A percentile compares a stretch with the other conserved stretches of the same genome.
phyloP scores from a whole-genome alignment of 2,329 filamentous ascomycete genomes.

The Microcyclospora tardicrescens region DNA sequence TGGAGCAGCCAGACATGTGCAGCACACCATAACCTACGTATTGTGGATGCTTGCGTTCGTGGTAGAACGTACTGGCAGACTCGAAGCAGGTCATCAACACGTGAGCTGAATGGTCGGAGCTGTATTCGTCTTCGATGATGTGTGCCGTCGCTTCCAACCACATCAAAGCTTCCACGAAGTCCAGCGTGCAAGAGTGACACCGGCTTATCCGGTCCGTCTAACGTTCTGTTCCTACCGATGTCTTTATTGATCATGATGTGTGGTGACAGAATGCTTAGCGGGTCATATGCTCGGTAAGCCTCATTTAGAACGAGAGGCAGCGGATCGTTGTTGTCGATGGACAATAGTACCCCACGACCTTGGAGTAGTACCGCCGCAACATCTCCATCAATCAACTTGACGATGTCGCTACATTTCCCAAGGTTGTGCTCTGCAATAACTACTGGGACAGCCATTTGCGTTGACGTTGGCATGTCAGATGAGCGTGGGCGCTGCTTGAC shows the following conservation, averaged over 20 bases:
- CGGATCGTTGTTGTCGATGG: constrained; percentile 8
- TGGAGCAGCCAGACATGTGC: constrained; percentile 11
- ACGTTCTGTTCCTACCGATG: constrained; percentile 16
- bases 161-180: constrained; percentile 12
- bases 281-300: constrained; percentile 13
- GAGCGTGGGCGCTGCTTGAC: constrained; percentile 17
- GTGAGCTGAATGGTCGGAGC: constrained; percentile 12
- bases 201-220: constrained; percentile 6
- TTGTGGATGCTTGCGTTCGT: constrained; percentile 8
- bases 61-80: constrained; percentile 18
- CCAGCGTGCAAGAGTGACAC: constrained; percentile 11
- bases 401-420: constrained; percentile 12
- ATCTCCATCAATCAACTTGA: constrained; percentile 10
- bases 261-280: constrained; percentile 4
- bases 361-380: constrained; percentile 12
- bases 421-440: constrained; percentile 5
- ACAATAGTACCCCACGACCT: constrained; percentile 13
- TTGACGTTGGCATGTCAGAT: constrained; percentile 8
- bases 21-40: constrained; percentile 19
- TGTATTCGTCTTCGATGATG: constrained; percentile 18
- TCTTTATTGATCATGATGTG: constrained; percentile 7
- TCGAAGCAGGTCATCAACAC: constrained; percentile 13
- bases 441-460: constrained; percentile 13
- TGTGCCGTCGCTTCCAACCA: constrained; percentile 12
- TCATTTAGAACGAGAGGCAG: constrained; percentile 12